Conservation (phyloP, 2,329 filamentous ascomycete genomes). For the Sclerotiophoma versabilis region DNA sequence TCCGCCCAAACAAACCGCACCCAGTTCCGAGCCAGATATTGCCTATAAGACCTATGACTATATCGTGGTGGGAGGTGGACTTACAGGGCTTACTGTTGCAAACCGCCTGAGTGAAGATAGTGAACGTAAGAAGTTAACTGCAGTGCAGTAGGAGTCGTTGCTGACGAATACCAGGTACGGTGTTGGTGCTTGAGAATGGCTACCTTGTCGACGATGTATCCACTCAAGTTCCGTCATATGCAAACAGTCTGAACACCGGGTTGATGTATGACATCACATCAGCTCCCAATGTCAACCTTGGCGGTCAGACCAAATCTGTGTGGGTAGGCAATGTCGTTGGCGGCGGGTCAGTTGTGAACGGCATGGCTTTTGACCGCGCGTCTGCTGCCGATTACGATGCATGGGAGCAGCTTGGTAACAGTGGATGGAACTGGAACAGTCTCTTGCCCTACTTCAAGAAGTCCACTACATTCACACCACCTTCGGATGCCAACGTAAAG, state of each 20-base stretch:
- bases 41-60: conserved; percentile 39
- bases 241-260: conserved; percentile 30
- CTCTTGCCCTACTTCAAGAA: conserved; percentile 44
- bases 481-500: conserved; percentile 13
- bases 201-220: conserved; percentile 31
- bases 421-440: conserved; percentile 51
- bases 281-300: conserved; percentile 26
- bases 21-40: conserved; percentile 20
- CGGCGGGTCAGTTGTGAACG: conserved; percentile 49
- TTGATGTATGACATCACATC: conserved; percentile 38
- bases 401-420: conserved; percentile 65
- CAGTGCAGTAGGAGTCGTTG: neutral
- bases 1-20: neutral
- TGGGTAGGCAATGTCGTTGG: conserved; percentile 42
- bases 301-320: conserved; percentile 22
- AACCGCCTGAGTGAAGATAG: conserved; percentile 40
- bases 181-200: conserved; percentile 40
- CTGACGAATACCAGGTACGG: conserved; percentile 28
- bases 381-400: conserved; percentile 55
- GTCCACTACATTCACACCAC: conserved; percentile 35
- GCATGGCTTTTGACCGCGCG: conserved; percentile 50
- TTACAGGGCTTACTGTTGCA: conserved; percentile 40
- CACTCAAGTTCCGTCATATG: conserved; percentile 31
- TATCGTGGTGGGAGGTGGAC: conserved; percentile 42
- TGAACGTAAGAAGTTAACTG: conserved; percentile 17